Conservation (phyloP, 371 early-diverging fungal genomes). For the Nosema muscidifuracis region DNA sequence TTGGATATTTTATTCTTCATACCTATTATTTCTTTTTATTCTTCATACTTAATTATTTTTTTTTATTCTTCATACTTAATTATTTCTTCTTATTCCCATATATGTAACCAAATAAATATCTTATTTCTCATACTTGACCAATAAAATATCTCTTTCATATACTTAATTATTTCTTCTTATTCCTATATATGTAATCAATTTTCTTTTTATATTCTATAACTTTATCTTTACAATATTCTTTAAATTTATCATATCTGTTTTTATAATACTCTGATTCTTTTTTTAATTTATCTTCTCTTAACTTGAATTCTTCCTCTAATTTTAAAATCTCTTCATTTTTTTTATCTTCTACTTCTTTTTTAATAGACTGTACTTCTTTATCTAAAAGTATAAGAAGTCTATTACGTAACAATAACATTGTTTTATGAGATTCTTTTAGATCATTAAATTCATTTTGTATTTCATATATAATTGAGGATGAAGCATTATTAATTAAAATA, state of each 20-base stretch:
- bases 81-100: no score
- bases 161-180: no score
- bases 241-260: neutral
- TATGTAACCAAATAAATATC: no score
- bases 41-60: no score
- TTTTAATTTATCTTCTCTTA: neutral
- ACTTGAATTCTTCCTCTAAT: neutral
- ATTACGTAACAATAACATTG: conserved; percentile 32
- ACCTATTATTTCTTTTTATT: no score
- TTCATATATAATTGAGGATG: conserved; percentile 12
- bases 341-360: conserved; percentile 18
- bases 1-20: no score
- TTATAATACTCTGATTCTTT: neutral
- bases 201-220: neutral
- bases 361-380: conserved; percentile 36
- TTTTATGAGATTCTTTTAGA: conserved; percentile 51
- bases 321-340: conserved; percentile 29
- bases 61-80: no score
- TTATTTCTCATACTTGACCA: no score
- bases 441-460: conserved; percentile 49
- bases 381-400: conserved; percentile 39
- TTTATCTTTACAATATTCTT: neutral
- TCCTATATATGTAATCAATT: no score
- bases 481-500: no score
- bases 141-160: no score